Base-by-base conservation (phyloP, 345 rosid genomes). In the Diplotaxis tenuifolia region DNA sequence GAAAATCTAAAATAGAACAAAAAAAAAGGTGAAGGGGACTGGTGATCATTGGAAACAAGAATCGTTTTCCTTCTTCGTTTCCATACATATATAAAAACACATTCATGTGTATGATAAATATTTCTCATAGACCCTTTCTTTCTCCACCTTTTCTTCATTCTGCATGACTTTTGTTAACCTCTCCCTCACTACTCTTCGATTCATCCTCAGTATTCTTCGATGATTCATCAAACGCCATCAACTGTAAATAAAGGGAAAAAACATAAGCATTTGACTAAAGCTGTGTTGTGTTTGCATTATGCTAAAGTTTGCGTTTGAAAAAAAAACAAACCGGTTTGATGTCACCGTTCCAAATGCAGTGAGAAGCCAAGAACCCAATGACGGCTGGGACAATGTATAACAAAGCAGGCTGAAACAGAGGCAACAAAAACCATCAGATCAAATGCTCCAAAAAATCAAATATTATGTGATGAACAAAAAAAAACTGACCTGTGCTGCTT, bases 361-460 rank as follows among this genome's bases (percentile, higher is more conserved):
- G 99, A 79, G 81, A 87, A 65, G 88, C 96, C 82, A 96, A 84
- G 86, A 85, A 92, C 70, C 99, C 99, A 7, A 96, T 86, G 53
- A 84, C 97, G 32, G 94, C 81, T 1, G 99, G 99, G 34, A 96
- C 99, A 53, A 96, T 96, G 78, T 96, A 96, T 77, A 96, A 68
- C 70, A 96, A 86, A 29, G 99, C 99, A 67, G 99, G 99, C 99
- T 96, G 93, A 82, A 65, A 66, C 65, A 52, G 10, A 62, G 32
- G 3, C 31, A 40, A 14, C 31, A 71, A 59, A 64, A 47, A 42
- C 3, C 32, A 63, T 62, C 62, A 70, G 55, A 40, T 31, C 36
- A 9, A 42, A 45, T 15, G 27, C 61, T 2, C 7, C 9, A 32
- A 14, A n/a, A 40, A 27, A 29, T 3, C 14, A 6, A 0, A 19